phyloP scores from a whole-genome alignment of 805 yeast species.

The Debaryomyces castellii region DNA sequence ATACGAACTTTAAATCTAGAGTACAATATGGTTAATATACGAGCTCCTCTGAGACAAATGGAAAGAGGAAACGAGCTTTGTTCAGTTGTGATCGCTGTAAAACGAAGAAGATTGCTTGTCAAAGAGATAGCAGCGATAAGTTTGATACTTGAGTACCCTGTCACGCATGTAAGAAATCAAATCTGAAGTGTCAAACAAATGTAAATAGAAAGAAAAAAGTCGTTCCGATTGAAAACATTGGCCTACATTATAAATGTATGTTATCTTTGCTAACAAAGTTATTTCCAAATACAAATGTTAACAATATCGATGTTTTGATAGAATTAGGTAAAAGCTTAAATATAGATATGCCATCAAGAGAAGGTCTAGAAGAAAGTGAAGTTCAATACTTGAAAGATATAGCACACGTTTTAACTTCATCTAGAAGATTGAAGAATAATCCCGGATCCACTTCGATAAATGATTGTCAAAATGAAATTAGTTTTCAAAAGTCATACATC shows the following conservation, averaged over 20 bases:
- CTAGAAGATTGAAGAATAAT: neutral
- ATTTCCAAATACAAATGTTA: conserved; percentile 45
- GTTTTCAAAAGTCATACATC: neutral
- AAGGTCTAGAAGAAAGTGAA: conserved; percentile 2
- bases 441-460: no score
- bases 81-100: conserved; percentile 1
- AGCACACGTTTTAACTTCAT: neutral
- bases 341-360: conserved; percentile 32
- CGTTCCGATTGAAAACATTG: conserved; percentile 41
- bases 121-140: neutral
- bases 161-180: conserved; percentile 34
- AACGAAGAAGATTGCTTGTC: neutral
- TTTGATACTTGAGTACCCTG: conserved; percentile 9
- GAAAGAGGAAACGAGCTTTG: conserved; percentile 11
- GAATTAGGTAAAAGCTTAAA: conserved; percentile 33
- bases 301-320: conserved; percentile 40
- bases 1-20: no score
- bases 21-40: no score
- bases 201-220: conserved; percentile 42
- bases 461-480: no score
- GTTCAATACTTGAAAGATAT: conserved; percentile 1
- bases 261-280: conserved; percentile 36
- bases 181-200: conserved; percentile 40
- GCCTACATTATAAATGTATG: conserved; percentile 43
- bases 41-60: conserved; percentile 22